Percentiles rank a stretch among this genome's conserved stretches.
phyloP scores from a whole-genome alignment of 1,139 yeast genomes.

The Arxiozyma slooffiae region DNA sequence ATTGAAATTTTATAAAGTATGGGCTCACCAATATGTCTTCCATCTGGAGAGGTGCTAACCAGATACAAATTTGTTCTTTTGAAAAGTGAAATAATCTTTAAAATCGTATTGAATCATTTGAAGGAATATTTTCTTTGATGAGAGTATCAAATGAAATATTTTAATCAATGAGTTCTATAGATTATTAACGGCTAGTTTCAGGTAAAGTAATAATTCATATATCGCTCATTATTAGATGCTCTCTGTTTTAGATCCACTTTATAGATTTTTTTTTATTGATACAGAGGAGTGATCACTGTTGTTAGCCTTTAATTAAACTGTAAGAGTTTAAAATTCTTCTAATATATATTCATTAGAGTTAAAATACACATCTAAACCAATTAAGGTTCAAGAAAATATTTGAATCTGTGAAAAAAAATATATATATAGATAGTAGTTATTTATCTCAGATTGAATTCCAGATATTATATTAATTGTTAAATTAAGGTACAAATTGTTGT shows the following conservation, averaged over 20 bases:
- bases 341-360: conserved; percentile 7
- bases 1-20: background rate
- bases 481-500: conserved; percentile 12
- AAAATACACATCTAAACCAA: conserved; percentile 7
- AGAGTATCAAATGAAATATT: too few relatives aligned
- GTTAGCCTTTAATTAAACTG: conserved; percentile 3
- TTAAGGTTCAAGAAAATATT: conserved; percentile 3
- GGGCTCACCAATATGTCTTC: background rate
- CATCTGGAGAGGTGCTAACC: too few relatives aligned
- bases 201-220: conserved; percentile 2
- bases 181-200: background rate
- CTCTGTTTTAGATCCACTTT: background rate
- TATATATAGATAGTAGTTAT: background rate
- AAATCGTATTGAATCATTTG: background rate
- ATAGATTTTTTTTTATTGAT: conserved; percentile 1
- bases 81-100: background rate
- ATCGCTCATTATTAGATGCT: conserved; percentile 3
- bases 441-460: background rate
- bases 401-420: conserved; percentile 7
- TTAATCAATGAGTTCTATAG: background rate
- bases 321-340: conserved; percentile 7
- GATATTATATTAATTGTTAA: conserved; percentile 7
- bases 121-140: background rate
- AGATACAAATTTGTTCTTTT: too few relatives aligned
- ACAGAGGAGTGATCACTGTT: background rate